Evolutionary conservation across 352 stramenopile species (phyloP).

Genomic region (Phytophthora multivora): DNA sequence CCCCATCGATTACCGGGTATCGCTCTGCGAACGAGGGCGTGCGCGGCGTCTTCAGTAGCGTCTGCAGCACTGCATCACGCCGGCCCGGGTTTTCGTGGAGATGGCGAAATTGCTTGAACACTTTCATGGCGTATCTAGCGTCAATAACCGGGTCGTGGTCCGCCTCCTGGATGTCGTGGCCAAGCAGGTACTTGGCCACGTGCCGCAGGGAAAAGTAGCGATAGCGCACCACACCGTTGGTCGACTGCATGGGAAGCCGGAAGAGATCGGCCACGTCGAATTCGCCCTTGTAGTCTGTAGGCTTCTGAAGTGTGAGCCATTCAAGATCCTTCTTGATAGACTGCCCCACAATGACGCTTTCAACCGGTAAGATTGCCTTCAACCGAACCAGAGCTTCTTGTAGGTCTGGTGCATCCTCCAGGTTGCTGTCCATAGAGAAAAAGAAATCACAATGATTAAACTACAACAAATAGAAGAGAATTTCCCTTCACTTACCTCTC

Average conservation of each 20-base stretch:
- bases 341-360: conserved; percentile 92
- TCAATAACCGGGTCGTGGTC: conserved; percentile 89
- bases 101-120: conserved; percentile 87
- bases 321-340: conserved; percentile 94
- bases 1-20: conserved; percentile 84
- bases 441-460: no score
- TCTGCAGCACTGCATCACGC: conserved; percentile 84
- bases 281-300: conserved; percentile 84
- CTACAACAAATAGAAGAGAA: no score
- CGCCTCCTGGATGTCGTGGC: conserved; percentile 81
- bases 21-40: conserved; percentile 85
- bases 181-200: conserved; percentile 83
- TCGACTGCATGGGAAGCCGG: conserved; percentile 74
- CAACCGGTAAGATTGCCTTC: conserved; percentile 70
- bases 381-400: conserved; percentile 78
- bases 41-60: conserved; percentile 78
- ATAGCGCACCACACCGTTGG: conserved; percentile 78
- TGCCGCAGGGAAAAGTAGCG: conserved; percentile 87
- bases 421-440: conserved; percentile 39
- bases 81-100: conserved; percentile 76
- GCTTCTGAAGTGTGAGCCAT: conserved; percentile 87
- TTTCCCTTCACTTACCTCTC: conserved; percentile 48
- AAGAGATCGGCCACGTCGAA: conserved; percentile 89
- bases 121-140: conserved; percentile 89
- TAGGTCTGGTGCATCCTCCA: conserved; percentile 70